Conservation (phyloP, 192 early-diverging fungal genomes). For the Podila minutissima region DNA sequence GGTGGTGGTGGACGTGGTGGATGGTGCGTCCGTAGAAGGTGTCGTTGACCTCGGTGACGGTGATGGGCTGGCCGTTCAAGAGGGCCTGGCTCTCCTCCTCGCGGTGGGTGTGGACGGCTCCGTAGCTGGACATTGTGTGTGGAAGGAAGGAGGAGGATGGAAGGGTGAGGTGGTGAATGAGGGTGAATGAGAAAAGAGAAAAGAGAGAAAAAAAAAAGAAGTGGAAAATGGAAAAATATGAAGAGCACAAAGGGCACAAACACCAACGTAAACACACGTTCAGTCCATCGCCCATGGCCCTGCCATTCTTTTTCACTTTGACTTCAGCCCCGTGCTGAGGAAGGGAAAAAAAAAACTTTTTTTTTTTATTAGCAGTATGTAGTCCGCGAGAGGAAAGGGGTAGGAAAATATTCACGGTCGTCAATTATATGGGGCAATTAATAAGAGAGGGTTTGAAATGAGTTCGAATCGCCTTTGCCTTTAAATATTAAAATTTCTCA, state of each 20-base stretch:
- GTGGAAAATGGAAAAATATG: conserved; percentile 5
- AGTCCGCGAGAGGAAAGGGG: too few relatives aligned
- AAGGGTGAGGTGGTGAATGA: not conserved
- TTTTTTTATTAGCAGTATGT: too few relatives aligned
- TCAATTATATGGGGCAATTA: too few relatives aligned
- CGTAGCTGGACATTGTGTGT: conserved; percentile 45
- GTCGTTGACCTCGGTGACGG: conserved; percentile 19
- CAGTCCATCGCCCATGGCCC: not conserved
- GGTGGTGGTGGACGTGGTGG: conserved; percentile 44
- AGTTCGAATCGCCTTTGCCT: too few relatives aligned
- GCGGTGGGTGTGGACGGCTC: conserved; percentile 24
- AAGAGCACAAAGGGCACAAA: not conserved
- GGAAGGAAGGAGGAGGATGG: not conserved
- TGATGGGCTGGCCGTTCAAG: conserved; percentile 30
- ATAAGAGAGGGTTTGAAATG: too few relatives aligned
- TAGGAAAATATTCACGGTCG: too few relatives aligned
- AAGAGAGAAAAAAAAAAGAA: not conserved
- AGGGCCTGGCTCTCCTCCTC: conserved; percentile 37
- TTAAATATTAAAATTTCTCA: too few relatives aligned
- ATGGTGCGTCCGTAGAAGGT: conserved; percentile 47
- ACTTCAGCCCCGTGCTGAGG: not conserved
- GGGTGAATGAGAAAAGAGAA: conserved; percentile 1
- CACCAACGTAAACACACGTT: too few relatives aligned
- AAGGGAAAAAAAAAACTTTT: not conserved
- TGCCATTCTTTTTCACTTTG: not conserved